These are phyloP conservation scores for Cicer yamashitae DNA, from an alignment of 306 rosid genomes.

Conservation along the genomic window DNA sequence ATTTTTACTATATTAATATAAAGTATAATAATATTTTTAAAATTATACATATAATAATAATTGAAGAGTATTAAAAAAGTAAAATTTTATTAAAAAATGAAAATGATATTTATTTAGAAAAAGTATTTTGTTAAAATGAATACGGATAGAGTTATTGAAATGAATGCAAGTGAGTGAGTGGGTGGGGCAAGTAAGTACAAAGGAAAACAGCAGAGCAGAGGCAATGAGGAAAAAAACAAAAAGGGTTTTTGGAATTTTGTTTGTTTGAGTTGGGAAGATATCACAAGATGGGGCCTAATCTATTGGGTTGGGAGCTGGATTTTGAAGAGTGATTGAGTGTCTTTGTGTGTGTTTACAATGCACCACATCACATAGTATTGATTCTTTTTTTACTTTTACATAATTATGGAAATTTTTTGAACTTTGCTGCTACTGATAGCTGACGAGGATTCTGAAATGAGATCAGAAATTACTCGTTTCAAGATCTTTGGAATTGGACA, in stretches of 20 bases:
- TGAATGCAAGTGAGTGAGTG: slow-evolving; percentile 43
- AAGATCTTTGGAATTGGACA: slow-evolving; percentile 48
- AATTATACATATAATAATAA: too few relatives aligned
- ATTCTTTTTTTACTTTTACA: slow-evolving; percentile 20
- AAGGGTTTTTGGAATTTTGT: slow-evolving; percentile 45
- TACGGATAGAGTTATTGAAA: too few relatives aligned
- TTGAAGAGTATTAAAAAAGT: too few relatives aligned
- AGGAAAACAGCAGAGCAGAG: slow-evolving; percentile 46
- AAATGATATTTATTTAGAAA: too few relatives aligned
- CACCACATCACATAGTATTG: slow-evolving; percentile 30
- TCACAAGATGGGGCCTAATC: slow-evolving; percentile 57
- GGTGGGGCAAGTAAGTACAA: slow-evolving; percentile 62
- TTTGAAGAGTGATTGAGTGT: slow-evolving; percentile 40
- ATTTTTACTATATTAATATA: too few relatives aligned
- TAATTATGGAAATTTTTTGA: slow-evolving; percentile 43
- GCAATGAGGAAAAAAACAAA: slow-evolving; percentile 46
- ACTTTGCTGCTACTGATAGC: slow-evolving; percentile 34
- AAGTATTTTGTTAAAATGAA: too few relatives aligned
- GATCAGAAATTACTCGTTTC: slow-evolving; percentile 42
- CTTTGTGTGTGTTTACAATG: slow-evolving; percentile 4
- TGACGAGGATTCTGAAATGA: slow-evolving; percentile 44
- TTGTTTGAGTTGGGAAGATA: slow-evolving; percentile 49
- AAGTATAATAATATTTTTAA: too few relatives aligned
- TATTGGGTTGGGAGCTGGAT: slow-evolving; percentile 45
- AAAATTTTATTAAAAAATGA: too few relatives aligned